These are phyloP conservation scores for Blakeslea trispora DNA, from an alignment of 371 early-diverging fungal species.

Conservation along the genomic window DNA sequence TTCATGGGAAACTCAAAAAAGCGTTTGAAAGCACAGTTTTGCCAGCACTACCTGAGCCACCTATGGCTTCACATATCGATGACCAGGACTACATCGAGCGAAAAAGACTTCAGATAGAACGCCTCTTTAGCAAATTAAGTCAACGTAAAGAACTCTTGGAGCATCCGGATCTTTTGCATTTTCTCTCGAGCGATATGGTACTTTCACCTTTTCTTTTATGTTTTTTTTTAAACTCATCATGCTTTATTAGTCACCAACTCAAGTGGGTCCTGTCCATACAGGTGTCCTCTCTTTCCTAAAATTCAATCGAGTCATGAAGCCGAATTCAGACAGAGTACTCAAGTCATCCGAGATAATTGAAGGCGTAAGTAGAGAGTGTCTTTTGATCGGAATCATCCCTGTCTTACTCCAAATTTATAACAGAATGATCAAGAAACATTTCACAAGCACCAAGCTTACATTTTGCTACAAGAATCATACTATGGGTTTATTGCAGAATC, in stretches of 20 bases:
- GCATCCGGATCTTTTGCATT: conserved; percentile 50
- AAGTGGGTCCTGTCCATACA: conserved; percentile 37
- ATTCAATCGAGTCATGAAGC: conserved; percentile 54
- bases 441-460: conserved; percentile 60
- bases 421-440: conserved; percentile 63
- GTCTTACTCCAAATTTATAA: no score
- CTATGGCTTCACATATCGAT: conserved; percentile 48
- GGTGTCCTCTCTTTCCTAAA: conserved; percentile 50
- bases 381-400: not conserved
- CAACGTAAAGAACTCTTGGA: conserved; percentile 42
- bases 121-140: conserved; percentile 54
- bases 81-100: conserved; percentile 67
- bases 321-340: conserved; percentile 54
- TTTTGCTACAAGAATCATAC: conserved; percentile 56
- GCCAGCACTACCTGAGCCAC: conserved; percentile 60
- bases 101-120: conserved; percentile 56
- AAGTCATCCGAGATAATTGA: conserved; percentile 58
- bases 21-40: conserved; percentile 46
- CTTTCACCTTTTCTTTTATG: not conserved
- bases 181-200: conserved; percentile 67
- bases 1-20: conserved; percentile 48
- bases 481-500: conserved; percentile 54
- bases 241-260: conserved; percentile 36
- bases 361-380: conserved; percentile 40
- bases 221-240: not conserved